phyloP scores from a whole-genome alignment of 2,329 filamentous ascomycete genomes.

The Pyricularia pennisetigena region DNA sequence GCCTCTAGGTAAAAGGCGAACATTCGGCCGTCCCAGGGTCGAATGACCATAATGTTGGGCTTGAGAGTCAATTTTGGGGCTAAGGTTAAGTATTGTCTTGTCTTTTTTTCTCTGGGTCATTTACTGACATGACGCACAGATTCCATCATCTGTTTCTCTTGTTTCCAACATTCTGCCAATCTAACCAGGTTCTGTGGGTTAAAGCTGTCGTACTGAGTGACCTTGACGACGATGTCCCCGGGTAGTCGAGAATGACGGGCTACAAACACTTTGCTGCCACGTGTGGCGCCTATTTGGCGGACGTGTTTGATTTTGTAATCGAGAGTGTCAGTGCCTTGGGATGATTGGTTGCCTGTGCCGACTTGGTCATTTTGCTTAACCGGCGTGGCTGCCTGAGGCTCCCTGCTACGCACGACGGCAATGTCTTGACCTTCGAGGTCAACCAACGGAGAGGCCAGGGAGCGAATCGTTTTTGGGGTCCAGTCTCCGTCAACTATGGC shows the following conservation, averaged over 20 bases:
- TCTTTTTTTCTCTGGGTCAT: neutral
- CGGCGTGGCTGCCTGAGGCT: neutral
- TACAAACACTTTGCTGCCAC: neutral
- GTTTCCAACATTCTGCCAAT: neutral
- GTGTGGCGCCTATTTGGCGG: neutral
- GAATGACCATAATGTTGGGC: neutral
- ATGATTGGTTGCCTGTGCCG: neutral
- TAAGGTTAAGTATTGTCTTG: neutral
- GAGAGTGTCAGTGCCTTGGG: neutral
- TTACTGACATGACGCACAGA: neutral
- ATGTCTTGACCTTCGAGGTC: neutral
- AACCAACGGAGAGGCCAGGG: neutral
- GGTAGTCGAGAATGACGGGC: neutral
- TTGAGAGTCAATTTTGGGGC: neutral
- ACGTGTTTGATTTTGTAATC: neutral
- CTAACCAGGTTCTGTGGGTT: neutral
- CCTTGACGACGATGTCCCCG: neutral
- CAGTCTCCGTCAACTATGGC: neutral
- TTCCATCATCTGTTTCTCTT: neutral
- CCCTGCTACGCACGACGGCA: neutral
- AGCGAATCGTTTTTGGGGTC: neutral
- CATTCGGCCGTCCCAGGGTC: neutral
- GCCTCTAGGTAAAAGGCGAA: neutral
- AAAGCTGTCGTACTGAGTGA: neutral
- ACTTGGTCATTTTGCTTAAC: neutral